Conservation (phyloP, 352 stramenopile genomes). For the Globisporangium paroecandrum region DNA sequence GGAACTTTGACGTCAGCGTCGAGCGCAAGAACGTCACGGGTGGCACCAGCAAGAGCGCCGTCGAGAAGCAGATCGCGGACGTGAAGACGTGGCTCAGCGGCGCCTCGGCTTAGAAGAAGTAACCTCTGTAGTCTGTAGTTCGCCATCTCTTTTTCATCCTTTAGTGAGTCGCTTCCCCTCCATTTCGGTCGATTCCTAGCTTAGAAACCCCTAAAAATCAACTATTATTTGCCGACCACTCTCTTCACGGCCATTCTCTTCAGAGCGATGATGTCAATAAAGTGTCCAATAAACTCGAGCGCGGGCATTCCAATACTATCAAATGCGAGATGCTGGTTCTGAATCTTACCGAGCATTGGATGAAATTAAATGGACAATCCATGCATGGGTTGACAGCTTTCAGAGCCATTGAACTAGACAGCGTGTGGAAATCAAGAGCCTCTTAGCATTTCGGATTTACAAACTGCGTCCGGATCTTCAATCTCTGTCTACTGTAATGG, state of each 20-base stretch:
- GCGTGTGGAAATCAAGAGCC: neutral
- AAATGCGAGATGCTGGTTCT: neutral
- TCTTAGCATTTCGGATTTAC: constrained; percentile 7
- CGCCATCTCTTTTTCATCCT: neutral
- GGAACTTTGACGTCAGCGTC: constrained; percentile 89
- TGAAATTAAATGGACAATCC: too few species aligned
- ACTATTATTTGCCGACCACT: neutral
- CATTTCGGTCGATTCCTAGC: neutral
- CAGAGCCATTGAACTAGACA: neutral
- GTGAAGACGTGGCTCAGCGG: constrained; percentile 71
- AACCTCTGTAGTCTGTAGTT: neutral
- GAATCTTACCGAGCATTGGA: neutral
- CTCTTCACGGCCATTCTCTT: neutral
- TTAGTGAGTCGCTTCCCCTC: neutral
- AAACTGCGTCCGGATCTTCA: neutral
- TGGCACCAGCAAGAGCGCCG: constrained; percentile 75
- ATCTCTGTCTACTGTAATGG: constrained; percentile 5
- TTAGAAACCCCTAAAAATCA: neutral
- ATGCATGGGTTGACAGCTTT: too few species aligned
- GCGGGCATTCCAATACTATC: neutral
- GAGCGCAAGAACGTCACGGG: constrained; percentile 89
- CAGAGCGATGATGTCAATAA: neutral
- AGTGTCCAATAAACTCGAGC: neutral
- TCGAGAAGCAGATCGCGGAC: constrained; percentile 75
- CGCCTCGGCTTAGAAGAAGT: constrained; percentile 4